phyloP scores from a whole-genome alignment of 1,284 basidiomycete genomes.

The Gomphus bonarii region DNA sequence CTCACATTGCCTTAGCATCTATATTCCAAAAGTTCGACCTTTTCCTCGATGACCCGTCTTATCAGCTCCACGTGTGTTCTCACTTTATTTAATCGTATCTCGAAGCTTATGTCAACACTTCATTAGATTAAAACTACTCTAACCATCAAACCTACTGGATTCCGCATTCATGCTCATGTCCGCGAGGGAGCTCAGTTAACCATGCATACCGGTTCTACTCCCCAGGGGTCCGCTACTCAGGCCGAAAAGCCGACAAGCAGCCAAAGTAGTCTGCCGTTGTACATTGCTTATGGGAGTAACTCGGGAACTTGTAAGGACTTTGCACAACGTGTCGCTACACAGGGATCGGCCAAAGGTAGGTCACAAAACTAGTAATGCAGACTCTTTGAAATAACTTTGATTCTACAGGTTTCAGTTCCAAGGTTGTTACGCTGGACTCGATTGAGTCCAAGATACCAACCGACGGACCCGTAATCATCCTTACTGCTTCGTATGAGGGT shows the following conservation, averaged over 20 bases:
- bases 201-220: conserved; percentile 11
- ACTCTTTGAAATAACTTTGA: neutral
- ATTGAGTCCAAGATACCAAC: conserved; percentile 30
- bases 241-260: neutral
- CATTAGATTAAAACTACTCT: conserved; percentile 30
- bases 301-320: conserved; percentile 42
- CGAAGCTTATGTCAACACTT: neutral
- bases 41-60: conserved; percentile 30
- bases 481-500: conserved; percentile 45
- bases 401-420: conserved; percentile 30
- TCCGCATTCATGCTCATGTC: conserved; percentile 31
- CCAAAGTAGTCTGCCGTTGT: conserved; percentile 19
- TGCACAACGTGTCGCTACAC: conserved; percentile 35
- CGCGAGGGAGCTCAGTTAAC: conserved; percentile 17
- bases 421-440: conserved; percentile 34
- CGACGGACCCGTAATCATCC: conserved; percentile 37
- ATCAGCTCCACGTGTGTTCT: conserved; percentile 23
- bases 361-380: neutral
- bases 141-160: conserved; percentile 36
- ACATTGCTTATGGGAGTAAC: conserved; percentile 39
- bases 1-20: conserved; percentile 29
- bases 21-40: conserved; percentile 38
- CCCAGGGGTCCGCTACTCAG: neutral
- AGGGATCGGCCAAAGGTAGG: conserved; percentile 30
- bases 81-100: neutral